Base-by-base conservation (phyloP, 2,329 filamentous ascomycete species). In the Cladophialophora immunda region DNA sequence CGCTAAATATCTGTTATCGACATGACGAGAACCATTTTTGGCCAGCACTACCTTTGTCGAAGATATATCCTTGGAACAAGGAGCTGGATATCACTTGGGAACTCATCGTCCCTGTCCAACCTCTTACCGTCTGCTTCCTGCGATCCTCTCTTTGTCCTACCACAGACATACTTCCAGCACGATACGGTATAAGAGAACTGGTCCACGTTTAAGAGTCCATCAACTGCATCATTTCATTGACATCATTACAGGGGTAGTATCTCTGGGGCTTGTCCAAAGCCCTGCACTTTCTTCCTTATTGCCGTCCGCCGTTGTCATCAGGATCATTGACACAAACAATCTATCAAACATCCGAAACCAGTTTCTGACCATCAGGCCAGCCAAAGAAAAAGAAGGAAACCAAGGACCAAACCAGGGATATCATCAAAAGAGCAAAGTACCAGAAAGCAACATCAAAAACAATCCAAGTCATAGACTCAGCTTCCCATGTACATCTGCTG, bases 401-500 rank as follows among this genome's bases (percentile, higher is more conserved):
- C 52, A 55, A 55, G 19, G 13, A 45, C 11, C 45, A 25, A 50
- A 50, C 19, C 22, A 25, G 45, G 55, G 55, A 58, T 58, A 58
- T 58, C 22, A 36, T 45, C 25, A 4, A 41, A 47, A 54, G 53
- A 17, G 38, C 38, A 29, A 47, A 45, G 34, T 7, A 7, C 30
- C 45, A 50, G 19, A 25, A 64, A 67, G 29, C 50, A 61, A 25
- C n/a, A n/a, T 30, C 27, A 52, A 41, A 50, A 50, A 34, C 54
- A 25, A 25, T 25, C 22, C 25, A 29, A 32, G 27, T 59, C 29
- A 22, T 45, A 17, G 13, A 30, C 36, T 67, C 61, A 64, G 47
- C 61, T 58, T 13, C 67, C 59, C 67, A 68, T 66, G 38, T 68
- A 68, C 67, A 68, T 68, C 41, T 68, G 67, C 17, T 62, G 59